These are phyloP conservation scores for Penicillium coprophilum DNA, from an alignment of 495 filamentous ascomycete species.

Conservation along the genomic window DNA sequence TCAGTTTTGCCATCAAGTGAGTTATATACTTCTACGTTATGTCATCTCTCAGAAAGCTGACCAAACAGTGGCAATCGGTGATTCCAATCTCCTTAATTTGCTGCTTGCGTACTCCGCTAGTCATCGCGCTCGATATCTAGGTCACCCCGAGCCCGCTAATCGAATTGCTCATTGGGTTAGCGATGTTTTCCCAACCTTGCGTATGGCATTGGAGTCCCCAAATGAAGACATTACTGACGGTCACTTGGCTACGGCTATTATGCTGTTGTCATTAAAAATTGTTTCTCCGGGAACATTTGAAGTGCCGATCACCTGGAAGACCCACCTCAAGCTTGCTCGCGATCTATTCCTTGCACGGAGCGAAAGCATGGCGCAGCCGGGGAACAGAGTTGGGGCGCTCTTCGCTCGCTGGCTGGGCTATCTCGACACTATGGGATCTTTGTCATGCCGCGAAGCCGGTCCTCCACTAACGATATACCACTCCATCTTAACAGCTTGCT, in stretches of 20 bases:
- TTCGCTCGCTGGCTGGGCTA: constrained; percentile 87
- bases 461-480: constrained; percentile 56
- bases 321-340: constrained; percentile 72
- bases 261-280: constrained; percentile 84
- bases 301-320: constrained; percentile 72
- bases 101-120: constrained; percentile 80
- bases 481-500: constrained; percentile 51
- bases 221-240: constrained; percentile 66
- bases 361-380: constrained; percentile 51
- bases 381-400: constrained; percentile 71
- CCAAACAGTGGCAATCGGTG: constrained; percentile 60
- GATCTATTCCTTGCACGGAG: constrained; percentile 69
- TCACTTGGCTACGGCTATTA: constrained; percentile 80
- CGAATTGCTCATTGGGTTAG: constrained; percentile 78
- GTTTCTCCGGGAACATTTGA: constrained; percentile 80
- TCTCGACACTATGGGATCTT: constrained; percentile 74
- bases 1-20: constrained; percentile 68
- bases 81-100: constrained; percentile 70
- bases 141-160: constrained; percentile 71
- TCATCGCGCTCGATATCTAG: constrained; percentile 74
- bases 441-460: constrained; percentile 67
- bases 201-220: constrained; percentile 58
- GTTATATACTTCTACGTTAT: constrained; percentile 22
- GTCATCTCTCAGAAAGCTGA: constrained; percentile 9
- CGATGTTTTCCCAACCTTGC: constrained; percentile 73